Conservation (phyloP, 2,329 filamentous ascomycete genomes). For the Stagonosporopsis rhizophila region DNA sequence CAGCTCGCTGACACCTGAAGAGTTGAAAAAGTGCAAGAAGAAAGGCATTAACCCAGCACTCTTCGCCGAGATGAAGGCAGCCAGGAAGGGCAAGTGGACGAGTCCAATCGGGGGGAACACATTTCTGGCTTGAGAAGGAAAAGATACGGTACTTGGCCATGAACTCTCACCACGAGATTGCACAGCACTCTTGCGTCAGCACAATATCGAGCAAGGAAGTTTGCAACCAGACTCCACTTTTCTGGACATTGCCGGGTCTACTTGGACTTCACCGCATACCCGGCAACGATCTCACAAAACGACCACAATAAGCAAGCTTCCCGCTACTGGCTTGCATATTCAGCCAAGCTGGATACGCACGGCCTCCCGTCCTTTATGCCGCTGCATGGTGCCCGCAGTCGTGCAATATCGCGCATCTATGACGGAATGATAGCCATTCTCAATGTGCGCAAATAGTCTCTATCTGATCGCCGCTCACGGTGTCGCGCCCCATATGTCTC, state of each 20-base stretch:
- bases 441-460: constrained; percentile 2
- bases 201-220: background rate
- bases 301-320: background rate
- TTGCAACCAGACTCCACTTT: background rate
- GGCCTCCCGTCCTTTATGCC: background rate
- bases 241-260: background rate
- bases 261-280: background rate
- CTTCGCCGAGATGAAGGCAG: constrained; percentile 57
- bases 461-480: constrained; percentile 6
- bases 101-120: constrained; percentile 47
- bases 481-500: constrained; percentile 2
- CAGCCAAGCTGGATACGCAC: constrained; percentile 1
- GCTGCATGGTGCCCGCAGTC: constrained; percentile 9
- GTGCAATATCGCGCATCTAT: constrained; percentile 17
- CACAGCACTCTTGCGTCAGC: background rate
- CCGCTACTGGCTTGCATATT: background rate
- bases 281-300: background rate
- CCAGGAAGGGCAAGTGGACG: constrained; percentile 49
- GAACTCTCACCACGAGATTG: background rate
- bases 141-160: background rate
- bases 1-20: constrained; percentile 48
- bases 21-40: constrained; percentile 54
- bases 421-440: constrained; percentile 6
- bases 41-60: constrained; percentile 57
- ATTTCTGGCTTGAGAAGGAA: constrained; percentile 28